phyloP scores from a whole-genome alignment of 805 yeast genomes.

The Saccharomycopsis sp. region DNA sequence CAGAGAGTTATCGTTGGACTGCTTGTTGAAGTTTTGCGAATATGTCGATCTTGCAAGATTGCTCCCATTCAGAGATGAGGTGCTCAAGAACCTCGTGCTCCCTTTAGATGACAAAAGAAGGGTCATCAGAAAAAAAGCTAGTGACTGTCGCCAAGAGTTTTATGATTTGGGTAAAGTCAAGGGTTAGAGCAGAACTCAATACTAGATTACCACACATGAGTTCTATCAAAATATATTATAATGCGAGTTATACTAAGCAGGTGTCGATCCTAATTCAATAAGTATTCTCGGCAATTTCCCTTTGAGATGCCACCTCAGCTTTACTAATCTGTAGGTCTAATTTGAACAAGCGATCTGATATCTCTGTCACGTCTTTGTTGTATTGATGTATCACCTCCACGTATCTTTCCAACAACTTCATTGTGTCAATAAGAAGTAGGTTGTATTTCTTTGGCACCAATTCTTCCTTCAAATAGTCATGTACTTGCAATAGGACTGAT shows the following conservation, averaged over 20 bases:
- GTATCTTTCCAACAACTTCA: conserved; percentile 5
- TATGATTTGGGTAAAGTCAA: conserved; percentile 35
- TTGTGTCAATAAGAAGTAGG: conserved; percentile 5
- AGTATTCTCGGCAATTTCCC: too few species aligned
- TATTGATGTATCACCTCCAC: conserved; percentile 1
- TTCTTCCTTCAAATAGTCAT: neutral
- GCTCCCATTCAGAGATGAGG: conserved; percentile 41
- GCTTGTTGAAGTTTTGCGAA: conserved; percentile 41
- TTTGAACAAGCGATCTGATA: too few species aligned
- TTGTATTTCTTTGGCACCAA: conserved; percentile 5
- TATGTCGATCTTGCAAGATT: conserved; percentile 33
- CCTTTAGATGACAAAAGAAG: conserved; percentile 71
- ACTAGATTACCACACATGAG: too few species aligned
- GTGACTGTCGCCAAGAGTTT: conserved; percentile 70
- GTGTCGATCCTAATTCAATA: too few species aligned
- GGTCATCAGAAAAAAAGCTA: conserved; percentile 63
- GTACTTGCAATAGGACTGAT: neutral
- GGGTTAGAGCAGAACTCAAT: too few species aligned
- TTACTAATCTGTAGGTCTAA: too few species aligned
- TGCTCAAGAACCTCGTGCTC: conserved; percentile 39
- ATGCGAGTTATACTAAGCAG: too few species aligned
- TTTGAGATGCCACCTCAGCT: too few species aligned
- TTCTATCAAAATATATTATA: too few species aligned
- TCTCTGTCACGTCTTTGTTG: too few species aligned
- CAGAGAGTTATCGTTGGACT: conserved; percentile 46